phyloP scores from a whole-genome alignment of 2,329 filamentous ascomycete genomes.

The Trichoderma atroviride region DNA sequence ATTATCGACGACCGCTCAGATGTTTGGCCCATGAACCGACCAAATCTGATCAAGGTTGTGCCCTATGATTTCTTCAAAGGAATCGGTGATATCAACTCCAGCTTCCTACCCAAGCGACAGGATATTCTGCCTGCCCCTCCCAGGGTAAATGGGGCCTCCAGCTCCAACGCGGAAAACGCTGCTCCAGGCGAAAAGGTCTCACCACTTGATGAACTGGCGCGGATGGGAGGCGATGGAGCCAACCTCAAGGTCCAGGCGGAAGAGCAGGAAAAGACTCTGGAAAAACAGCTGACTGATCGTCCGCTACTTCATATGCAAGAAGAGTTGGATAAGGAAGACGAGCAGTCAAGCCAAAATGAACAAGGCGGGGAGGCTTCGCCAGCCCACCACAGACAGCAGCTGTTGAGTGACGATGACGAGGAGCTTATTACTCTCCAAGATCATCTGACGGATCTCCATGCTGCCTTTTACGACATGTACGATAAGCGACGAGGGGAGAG shows the following conservation, averaged over 20 bases:
- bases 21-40: conserved; percentile 88
- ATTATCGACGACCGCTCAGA: conserved; percentile 98
- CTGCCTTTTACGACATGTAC: conserved; percentile 81
- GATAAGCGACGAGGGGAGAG: conserved; percentile 55
- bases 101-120: conserved; percentile 82
- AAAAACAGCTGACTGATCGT: conserved; percentile 85
- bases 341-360: conserved; percentile 33
- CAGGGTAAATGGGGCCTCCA: conserved; percentile 33
- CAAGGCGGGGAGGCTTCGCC: conserved; percentile 36
- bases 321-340: conserved; percentile 79
- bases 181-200: conserved; percentile 36
- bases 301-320: conserved; percentile 92
- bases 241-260: conserved; percentile 75
- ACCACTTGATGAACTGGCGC: conserved; percentile 74
- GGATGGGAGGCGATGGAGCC: conserved; percentile 69
- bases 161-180: neutral
- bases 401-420: conserved; percentile 84
- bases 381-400: conserved; percentile 63
- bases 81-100: conserved; percentile 98
- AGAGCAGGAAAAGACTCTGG: conserved; percentile 83
- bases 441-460: conserved; percentile 75
- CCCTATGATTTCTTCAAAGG: conserved; percentile 98
- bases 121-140: conserved; percentile 48
- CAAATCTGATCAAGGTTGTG: conserved; percentile 90
- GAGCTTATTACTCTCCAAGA: conserved; percentile 78